These are phyloP conservation scores for Candida endomychidarum DNA, from an alignment of 805 yeast species.

Conservation along the genomic window DNA sequence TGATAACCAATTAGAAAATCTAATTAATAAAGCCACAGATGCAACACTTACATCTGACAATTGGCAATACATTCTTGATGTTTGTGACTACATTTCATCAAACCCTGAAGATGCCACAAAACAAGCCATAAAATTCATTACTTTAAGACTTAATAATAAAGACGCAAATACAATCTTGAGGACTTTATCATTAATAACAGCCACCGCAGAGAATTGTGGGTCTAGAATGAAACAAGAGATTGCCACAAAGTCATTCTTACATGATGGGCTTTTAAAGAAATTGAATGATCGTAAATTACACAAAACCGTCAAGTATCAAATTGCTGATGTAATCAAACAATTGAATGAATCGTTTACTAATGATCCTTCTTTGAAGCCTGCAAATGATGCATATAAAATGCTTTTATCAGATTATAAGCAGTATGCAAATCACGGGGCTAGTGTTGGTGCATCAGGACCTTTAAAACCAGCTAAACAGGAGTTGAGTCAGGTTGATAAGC, in stretches of 20 bases:
- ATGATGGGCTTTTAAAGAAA: slow-evolving; percentile 34
- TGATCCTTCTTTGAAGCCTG: slow-evolving; percentile 76
- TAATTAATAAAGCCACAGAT: slow-evolving; percentile 40
- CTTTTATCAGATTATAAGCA: slow-evolving; percentile 43
- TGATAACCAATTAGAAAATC: slow-evolving; percentile 13
- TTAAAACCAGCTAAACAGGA: slow-evolving; percentile 58
- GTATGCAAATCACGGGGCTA: slow-evolving; percentile 18
- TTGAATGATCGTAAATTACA: slow-evolving; percentile 62
- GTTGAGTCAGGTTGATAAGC: slow-evolving; percentile 44
- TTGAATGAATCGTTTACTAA: slow-evolving; percentile 59
- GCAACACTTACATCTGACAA: slow-evolving; percentile 41
- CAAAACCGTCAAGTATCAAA: slow-evolving; percentile 59
- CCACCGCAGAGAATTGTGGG: slow-evolving; percentile 47
- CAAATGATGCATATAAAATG: slow-evolving; percentile 58
- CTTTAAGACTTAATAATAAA: slow-evolving; percentile 24
- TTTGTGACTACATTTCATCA: slow-evolving; percentile 36
- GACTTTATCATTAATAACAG: slow-evolving; percentile 34
- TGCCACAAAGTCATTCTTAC: slow-evolving; percentile 36
- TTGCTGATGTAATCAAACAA: slow-evolving; percentile 68
- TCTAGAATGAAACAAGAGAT: slow-evolving; percentile 45
- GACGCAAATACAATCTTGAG: slow-evolving; percentile 45
- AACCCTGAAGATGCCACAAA: slow-evolving; percentile 40
- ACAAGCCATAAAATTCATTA: slow-evolving; percentile 27
- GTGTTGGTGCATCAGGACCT: slow-evolving; percentile 34
- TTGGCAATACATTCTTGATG: slow-evolving; percentile 46